Evolutionary conservation across 2,329 filamentous ascomycete species (phyloP).

Genomic region (Fusarium chaquense): DNA sequence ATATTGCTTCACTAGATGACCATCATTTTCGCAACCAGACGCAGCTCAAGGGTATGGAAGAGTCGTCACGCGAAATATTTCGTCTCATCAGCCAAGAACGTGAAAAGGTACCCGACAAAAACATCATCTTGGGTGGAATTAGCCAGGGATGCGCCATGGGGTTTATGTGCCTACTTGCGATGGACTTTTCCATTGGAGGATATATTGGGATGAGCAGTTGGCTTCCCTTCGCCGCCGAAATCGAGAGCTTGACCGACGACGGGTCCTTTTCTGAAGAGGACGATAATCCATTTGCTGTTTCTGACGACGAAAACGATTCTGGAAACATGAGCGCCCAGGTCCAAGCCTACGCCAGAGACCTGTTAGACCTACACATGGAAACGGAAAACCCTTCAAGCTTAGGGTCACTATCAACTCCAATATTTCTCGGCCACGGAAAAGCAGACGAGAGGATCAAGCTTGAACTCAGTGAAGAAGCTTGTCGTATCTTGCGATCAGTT

Average conservation of each 20-base stretch:
- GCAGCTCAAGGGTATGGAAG: conserved; percentile 59
- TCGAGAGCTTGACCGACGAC: conserved; percentile 46
- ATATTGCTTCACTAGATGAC: conserved; percentile 57
- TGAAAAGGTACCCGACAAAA: conserved; percentile 47
- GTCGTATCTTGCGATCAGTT: conserved; percentile 45
- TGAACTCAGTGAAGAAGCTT: conserved; percentile 50
- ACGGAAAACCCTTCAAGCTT: background rate
- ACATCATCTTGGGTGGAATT: conserved; percentile 64
- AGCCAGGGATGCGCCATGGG: conserved; percentile 65
- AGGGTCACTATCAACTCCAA: conserved; percentile 48
- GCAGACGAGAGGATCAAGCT: conserved; percentile 55
- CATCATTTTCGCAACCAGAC: conserved; percentile 56
- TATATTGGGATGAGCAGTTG: conserved; percentile 63
- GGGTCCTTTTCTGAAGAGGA: background rate
- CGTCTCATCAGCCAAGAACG: conserved; percentile 53
- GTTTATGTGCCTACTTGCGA: conserved; percentile 57
- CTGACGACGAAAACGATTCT: conserved; percentile 6
- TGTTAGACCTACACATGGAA: conserved; percentile 40
- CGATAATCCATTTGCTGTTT: conserved; percentile 43
- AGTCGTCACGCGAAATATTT: conserved; percentile 55
- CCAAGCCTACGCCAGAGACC: conserved; percentile 50
- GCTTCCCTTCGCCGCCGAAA: conserved; percentile 56
- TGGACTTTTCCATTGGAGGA: conserved; percentile 54
- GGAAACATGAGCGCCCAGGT: conserved; percentile 41
- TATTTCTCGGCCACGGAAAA: conserved; percentile 59